phyloP scores from a whole-genome alignment of 2,329 filamentous ascomycete species.

The Arthroderma sp. region DNA sequence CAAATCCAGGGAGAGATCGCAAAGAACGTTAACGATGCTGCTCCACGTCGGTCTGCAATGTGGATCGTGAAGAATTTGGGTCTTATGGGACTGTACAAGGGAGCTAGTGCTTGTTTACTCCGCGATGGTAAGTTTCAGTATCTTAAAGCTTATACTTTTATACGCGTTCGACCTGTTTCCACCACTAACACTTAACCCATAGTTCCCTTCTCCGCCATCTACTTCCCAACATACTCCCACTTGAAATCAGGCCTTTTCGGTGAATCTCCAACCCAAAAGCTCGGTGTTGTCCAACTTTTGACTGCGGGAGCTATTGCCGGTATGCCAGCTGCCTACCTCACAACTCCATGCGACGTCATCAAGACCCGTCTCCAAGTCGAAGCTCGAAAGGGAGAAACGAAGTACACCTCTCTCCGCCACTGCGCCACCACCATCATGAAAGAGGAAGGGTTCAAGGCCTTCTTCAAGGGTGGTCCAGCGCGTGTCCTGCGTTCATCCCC shows the following conservation, averaged over 20 bases:
- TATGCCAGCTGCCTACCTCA: constrained; percentile 87
- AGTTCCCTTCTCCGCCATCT: constrained; percentile 95
- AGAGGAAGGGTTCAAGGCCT: constrained; percentile 88
- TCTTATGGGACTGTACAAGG: constrained; percentile 91
- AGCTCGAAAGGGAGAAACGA: constrained; percentile 83
- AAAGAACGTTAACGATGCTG: constrained; percentile 62
- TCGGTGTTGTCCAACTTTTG: constrained; percentile 80
- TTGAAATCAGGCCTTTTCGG: constrained; percentile 90
- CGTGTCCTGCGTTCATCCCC: constrained; percentile 91
- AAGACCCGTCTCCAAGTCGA: constrained; percentile 97
- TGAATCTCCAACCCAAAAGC: constrained; percentile 73
- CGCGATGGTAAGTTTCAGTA: constrained; percentile 49
- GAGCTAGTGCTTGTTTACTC: constrained; percentile 82
- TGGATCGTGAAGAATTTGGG: constrained; percentile 97
- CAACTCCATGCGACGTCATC: constrained; percentile 96
- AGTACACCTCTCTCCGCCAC: constrained; percentile 78
- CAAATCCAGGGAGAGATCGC: constrained; percentile 94
- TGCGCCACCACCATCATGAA: constrained; percentile 70
- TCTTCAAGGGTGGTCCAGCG: constrained; percentile 96
- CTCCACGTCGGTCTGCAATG: constrained; percentile 81
- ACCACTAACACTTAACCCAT: constrained; percentile 11
- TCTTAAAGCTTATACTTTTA: not conserved
- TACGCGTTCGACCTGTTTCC: not conserved
- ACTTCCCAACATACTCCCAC: constrained; percentile 94
- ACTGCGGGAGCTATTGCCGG: constrained; percentile 89